phyloP scores from a whole-genome alignment of 768 basidiomycete genomes.

The Jaapia argillacea region DNA sequence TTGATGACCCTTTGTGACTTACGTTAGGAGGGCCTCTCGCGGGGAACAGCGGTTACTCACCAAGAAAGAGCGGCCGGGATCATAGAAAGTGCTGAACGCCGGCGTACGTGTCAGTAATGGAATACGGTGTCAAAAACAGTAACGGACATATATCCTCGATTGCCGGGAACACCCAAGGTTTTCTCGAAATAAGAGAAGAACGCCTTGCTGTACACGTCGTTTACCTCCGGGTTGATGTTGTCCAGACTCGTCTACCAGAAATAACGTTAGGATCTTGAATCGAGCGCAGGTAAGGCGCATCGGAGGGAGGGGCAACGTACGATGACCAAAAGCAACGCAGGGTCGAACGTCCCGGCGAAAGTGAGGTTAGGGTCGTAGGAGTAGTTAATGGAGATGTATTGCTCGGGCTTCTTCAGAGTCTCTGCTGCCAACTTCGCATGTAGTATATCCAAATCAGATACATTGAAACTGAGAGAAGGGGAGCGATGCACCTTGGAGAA shows the following conservation, averaged over 20 bases:
- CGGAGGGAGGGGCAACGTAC: no score
- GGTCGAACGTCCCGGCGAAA: conserved; percentile 54
- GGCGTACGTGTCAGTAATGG: neutral
- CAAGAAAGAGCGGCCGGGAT: conserved; percentile 16
- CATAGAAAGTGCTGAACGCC: conserved; percentile 14
- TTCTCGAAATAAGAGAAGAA: conserved; percentile 45
- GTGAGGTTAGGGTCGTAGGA: conserved; percentile 49
- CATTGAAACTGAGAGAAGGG: neutral
- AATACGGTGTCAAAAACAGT: neutral
- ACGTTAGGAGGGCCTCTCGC: neutral
- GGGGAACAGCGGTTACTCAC: conserved; percentile 10
- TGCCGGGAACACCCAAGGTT: conserved; percentile 36
- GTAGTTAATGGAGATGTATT: conserved; percentile 42
- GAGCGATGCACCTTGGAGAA: conserved; percentile 41
- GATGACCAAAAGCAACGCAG: conserved; percentile 47
- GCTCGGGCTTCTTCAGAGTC: conserved; percentile 43
- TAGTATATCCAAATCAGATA: no score
- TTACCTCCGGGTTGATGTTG: conserved; percentile 37
- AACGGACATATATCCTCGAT: conserved; percentile 53
- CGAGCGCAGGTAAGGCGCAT: no score
- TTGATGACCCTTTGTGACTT: neutral
- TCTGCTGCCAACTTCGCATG: conserved; percentile 39
- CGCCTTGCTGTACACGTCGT: conserved; percentile 43
- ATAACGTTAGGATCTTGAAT: no score
- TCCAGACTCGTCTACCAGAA: conserved; percentile 50